Conservation (phyloP, 1,139 yeast species). For the Yamadazyma oceani region DNA sequence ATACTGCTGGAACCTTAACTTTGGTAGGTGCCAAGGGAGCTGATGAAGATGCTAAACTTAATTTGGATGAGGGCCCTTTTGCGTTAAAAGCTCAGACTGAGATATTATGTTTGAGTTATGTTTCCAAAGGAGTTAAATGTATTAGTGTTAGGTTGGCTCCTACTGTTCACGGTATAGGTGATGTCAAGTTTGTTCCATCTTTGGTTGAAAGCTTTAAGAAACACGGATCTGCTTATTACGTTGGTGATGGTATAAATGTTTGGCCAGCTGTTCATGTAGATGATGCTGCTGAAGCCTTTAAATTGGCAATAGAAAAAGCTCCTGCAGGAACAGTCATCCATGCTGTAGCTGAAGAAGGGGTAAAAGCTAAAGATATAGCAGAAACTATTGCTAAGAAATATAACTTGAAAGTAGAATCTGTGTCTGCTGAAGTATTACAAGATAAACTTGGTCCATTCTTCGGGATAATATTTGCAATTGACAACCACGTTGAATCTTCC, state of each 20-base stretch:
- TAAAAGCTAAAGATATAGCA: constrained; percentile 23
- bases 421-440: constrained; percentile 13
- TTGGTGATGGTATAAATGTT: constrained; percentile 23
- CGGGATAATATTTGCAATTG: constrained; percentile 9
- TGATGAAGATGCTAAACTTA: neutral
- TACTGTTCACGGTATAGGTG: constrained; percentile 27
- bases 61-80: neutral
- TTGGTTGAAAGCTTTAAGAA: constrained; percentile 14
- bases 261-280: constrained; percentile 30
- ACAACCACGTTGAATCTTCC: constrained; percentile 13
- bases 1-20: constrained; percentile 16
- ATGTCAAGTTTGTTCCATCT: constrained; percentile 14
- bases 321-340: constrained; percentile 22
- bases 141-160: constrained; percentile 24
- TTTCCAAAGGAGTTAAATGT: constrained; percentile 21
- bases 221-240: constrained; percentile 17
- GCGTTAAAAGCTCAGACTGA: constrained; percentile 9
- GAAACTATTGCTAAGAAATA: constrained; percentile 19
- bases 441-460: constrained; percentile 9
- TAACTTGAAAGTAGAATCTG: constrained; percentile 13
- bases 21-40: constrained; percentile 1
- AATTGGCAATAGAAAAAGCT: constrained; percentile 24
- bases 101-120: constrained; percentile 11
- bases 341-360: constrained; percentile 20
- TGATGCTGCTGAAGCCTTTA: constrained; percentile 27